Base-by-base conservation (phyloP, 2,329 filamentous ascomycete species). In the Zarea fungicola region DNA sequence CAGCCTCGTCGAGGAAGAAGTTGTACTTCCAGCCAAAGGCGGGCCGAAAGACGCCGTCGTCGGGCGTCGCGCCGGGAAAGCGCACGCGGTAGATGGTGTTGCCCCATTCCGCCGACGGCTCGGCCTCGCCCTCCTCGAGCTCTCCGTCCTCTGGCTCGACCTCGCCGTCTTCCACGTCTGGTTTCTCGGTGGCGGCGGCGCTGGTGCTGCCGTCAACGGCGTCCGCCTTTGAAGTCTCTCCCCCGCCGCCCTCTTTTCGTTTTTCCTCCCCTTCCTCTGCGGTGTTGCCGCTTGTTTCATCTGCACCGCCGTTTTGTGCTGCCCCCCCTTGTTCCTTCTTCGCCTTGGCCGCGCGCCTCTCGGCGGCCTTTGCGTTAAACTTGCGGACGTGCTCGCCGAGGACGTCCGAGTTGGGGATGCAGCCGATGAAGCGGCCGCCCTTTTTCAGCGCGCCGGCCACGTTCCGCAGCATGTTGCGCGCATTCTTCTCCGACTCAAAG, bases 21-120 rank as follows among this genome's bases (percentile, higher is more conserved):
- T 83, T 95, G 71, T 99, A 99, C 67, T 93, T 96, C 91, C 93
- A 97, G 42, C 92, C 93, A 63, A 90, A 97, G 0, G 93, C 89
- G 5, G 93, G 93, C 5, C 93, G 84, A 71, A 99, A 99, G 26
- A 93, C 77, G 46, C 93, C 93, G 63, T 96, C 89, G 18, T 82
- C 76, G 5, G 91, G 89, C 0, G 89, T 90, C 61, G 85, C 78
- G 19, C 85, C 85, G 0, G 89, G 88, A 62, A 99, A 97, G 42
- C 87, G 83, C 45, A 99, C 90, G 18, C 83, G 83, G 68, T 97
- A 99, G 63, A 97, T 89, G 54, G 81, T 83, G 65, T 99, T 99
- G 50, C 93, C 92, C 87, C 91, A 99, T 64, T 89, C 83, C 5
- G 87, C 87, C 39, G 72, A 84, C 37, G 76, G 74, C 52, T 83